Evolutionary conservation across 2,329 filamentous ascomycete species (phyloP).

Genomic region (Atkinsonella hypoxylon): DNA sequence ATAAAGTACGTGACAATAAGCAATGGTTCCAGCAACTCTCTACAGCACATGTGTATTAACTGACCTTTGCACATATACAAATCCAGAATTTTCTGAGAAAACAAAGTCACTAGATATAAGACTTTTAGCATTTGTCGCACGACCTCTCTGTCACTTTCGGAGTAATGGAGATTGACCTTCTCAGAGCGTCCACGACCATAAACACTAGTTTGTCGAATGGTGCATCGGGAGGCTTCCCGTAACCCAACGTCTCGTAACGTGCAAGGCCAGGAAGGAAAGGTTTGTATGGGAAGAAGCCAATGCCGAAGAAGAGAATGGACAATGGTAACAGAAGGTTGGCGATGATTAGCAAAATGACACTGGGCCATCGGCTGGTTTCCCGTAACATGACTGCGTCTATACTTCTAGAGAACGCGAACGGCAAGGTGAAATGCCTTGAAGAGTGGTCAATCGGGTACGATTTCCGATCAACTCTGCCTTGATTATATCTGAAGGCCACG

Average conservation of each 20-base stretch:
- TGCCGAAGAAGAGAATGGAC: slow-evolving; percentile 66
- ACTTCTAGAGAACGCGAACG: neutral
- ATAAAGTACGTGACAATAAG: slow-evolving; percentile 9
- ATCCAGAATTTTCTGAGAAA: slow-evolving; percentile 67
- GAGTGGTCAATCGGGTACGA: neutral
- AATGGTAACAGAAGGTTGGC: slow-evolving; percentile 70
- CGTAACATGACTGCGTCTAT: slow-evolving; percentile 14
- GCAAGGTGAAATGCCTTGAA: neutral
- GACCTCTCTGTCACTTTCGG: neutral
- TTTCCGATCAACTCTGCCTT: neutral
- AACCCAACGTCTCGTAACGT: slow-evolving; percentile 44
- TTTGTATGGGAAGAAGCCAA: slow-evolving; percentile 96
- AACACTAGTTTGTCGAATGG: slow-evolving; percentile 87
- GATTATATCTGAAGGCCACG: neutral
- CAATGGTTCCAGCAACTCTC: neutral
- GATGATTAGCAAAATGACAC: slow-evolving; percentile 38
- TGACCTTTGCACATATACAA: slow-evolving; percentile 79
- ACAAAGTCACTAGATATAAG: slow-evolving; percentile 68
- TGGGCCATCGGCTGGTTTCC: slow-evolving; percentile 16
- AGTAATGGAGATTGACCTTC: slow-evolving; percentile 46
- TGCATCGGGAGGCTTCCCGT: slow-evolving; percentile 46
- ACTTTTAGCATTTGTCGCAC: neutral
- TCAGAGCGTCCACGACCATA: slow-evolving; percentile 93
- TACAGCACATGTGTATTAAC: slow-evolving; percentile 7
- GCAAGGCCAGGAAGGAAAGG: slow-evolving; percentile 81